Percentiles rank a stretch among this genome's conserved stretches.
Evolutionary conservation across 257 asterid genomes (phyloP).

Genomic region (Knoxia roxburghii): DNA sequence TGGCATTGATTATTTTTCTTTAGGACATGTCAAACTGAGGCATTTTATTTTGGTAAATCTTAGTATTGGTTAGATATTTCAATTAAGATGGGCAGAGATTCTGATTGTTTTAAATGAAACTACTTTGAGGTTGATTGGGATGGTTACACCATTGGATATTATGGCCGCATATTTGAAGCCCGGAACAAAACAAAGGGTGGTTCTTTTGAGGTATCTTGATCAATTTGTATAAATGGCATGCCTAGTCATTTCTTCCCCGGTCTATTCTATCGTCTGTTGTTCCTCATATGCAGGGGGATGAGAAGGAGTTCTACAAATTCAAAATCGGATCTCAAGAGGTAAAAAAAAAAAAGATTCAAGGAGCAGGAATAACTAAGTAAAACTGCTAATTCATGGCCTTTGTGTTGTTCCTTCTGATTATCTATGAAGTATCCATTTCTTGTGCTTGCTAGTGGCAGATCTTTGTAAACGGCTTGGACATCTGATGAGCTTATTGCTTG

Average conservation of each 20-base stretch:
- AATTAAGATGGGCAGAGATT: neutral
- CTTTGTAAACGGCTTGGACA: too few species aligned
- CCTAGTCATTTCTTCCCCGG: neutral
- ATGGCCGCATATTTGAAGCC: conserved; percentile 98
- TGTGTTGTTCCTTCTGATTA: too few species aligned
- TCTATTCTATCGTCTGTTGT: conserved; percentile 9
- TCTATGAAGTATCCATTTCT: too few species aligned
- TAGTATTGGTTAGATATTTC: neutral
- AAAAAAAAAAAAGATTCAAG: conserved; percentile 9
- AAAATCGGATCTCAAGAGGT: conserved; percentile 83
- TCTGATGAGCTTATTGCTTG: conserved; percentile 4
- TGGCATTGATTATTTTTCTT: neutral
- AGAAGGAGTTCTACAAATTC: conserved; percentile 89
- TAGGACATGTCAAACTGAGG: neutral
- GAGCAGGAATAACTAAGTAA: conserved; percentile 1
- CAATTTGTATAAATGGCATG: conserved; percentile 7
- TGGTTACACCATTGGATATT: conserved; percentile 96
- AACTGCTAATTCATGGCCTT: neutral
- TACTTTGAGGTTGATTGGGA: conserved; percentile 87
- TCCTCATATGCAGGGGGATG: conserved; percentile 65
- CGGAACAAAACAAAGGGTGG: conserved; percentile 98
- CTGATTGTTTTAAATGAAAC: conserved; percentile 14
- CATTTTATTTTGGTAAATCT: neutral
- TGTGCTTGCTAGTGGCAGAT: too few species aligned
- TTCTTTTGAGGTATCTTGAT: conserved; percentile 68